Percentiles rank a stretch among this genome's conserved stretches.
Conservation (phyloP, 306 rosid genomes). For the Nissolia schottii region DNA sequence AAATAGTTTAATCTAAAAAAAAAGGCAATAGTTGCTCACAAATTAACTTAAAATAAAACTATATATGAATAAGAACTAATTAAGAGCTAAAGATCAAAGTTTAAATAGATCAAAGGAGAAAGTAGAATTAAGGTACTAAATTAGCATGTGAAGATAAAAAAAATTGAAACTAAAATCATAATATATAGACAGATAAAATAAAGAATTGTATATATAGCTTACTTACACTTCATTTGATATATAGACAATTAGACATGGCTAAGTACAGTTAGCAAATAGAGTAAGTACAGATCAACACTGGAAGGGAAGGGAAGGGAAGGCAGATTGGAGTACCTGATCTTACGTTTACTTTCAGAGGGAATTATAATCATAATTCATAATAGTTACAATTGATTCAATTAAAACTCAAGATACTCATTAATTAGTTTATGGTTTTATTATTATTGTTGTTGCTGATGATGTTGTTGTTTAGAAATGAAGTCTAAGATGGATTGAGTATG, state of each 20-base stretch:
- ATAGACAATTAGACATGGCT: not conserved
- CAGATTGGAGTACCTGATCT: slow-evolving; percentile 3
- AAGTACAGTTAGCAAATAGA: not conserved
- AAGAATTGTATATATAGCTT: not conserved
- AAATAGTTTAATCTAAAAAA: too few relatives aligned
- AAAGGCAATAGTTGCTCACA: too few relatives aligned
- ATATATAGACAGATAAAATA: not conserved
- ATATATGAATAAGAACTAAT: too few relatives aligned
- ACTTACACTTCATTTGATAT: not conserved
- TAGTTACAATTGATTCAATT: not conserved
- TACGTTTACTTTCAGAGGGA: not conserved
- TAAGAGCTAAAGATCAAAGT: too few relatives aligned
- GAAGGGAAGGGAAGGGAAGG: not conserved
- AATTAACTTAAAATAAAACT: too few relatives aligned
- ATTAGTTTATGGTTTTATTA: not conserved
- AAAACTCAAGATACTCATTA: not conserved
- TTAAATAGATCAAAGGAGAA: too few relatives aligned
- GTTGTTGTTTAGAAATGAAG: not conserved
- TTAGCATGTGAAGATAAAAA: too few relatives aligned
- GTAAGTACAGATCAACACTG: not conserved
- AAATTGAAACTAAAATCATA: too few relatives aligned
- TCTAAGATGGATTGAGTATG: not conserved
- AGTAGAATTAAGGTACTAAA: too few relatives aligned
- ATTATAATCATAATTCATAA: not conserved
- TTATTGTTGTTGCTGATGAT: not conserved